phyloP scores from a whole-genome alignment of 768 basidiomycete genomes.

The Boletus reticulatus region DNA sequence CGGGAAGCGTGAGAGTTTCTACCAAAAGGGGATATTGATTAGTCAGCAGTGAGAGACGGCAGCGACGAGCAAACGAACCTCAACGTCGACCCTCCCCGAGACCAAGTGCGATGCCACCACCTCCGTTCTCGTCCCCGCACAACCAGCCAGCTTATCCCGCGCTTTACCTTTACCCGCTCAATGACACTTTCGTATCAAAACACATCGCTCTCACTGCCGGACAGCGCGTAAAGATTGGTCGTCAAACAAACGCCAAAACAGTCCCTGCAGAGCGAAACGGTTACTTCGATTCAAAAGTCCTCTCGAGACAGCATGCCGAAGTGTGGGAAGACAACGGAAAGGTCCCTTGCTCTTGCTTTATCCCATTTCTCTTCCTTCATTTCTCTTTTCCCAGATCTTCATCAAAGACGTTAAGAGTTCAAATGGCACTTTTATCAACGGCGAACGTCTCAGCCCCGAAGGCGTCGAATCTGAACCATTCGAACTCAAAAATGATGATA shows the following conservation, averaged over 20 bases:
- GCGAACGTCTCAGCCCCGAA: slow-evolving; percentile 87
- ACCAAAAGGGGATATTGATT: slow-evolving; percentile 1
- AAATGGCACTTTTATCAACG: slow-evolving; percentile 98
- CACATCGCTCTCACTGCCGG: slow-evolving; percentile 74
- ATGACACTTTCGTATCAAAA: slow-evolving; percentile 93
- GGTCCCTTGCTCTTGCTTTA: slow-evolving; percentile 41
- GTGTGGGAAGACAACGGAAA: slow-evolving; percentile 95
- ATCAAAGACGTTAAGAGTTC: slow-evolving; percentile 99
- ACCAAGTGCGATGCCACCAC: slow-evolving; percentile 32
- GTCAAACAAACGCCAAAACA: slow-evolving; percentile 95
- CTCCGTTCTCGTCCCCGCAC: slow-evolving; percentile 32
- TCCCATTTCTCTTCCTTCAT: slow-evolving; percentile 5
- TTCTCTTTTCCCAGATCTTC: slow-evolving; percentile 61
- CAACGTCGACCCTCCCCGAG: slow-evolving; percentile 15
- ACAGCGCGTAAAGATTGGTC: slow-evolving; percentile 85
- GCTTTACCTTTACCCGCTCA: slow-evolving; percentile 84
- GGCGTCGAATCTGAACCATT: slow-evolving; percentile 89
- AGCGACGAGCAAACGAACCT: slow-evolving; percentile 9
- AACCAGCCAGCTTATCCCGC: slow-evolving; percentile 34
- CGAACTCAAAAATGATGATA: slow-evolving; percentile 92
- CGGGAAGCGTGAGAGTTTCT: slow-evolving; percentile 7
- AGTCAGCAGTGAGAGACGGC: slow-evolving; percentile 11
- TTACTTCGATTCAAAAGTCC: slow-evolving; percentile 94
- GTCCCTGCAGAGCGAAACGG: slow-evolving; percentile 91
- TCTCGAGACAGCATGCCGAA: slow-evolving; percentile 94